These are phyloP conservation scores for Paraconiothyrium brasiliense DNA, from an alignment of 2,329 filamentous ascomycete species.

Conservation along the genomic window DNA sequence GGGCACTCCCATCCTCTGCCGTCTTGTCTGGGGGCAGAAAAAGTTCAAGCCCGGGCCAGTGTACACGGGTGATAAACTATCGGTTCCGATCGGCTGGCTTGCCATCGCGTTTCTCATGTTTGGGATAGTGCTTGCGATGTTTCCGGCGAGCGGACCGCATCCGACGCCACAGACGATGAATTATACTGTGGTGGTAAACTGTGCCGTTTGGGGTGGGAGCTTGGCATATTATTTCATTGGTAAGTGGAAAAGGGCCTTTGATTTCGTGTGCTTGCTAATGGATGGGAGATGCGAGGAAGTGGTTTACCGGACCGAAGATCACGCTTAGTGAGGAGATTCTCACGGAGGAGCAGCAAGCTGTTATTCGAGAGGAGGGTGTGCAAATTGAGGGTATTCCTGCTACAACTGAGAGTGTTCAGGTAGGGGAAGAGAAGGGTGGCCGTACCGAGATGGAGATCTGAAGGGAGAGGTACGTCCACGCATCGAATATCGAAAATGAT, in stretches of 20 bases:
- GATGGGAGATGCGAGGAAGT: slow-evolving; percentile 64
- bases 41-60: slow-evolving; percentile 69
- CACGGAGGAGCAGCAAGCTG: slow-evolving; percentile 23
- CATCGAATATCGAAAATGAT: too few species aligned
- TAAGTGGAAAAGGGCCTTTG: slow-evolving; percentile 1
- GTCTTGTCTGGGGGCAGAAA: slow-evolving; percentile 65
- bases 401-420: background rate
- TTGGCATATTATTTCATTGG: slow-evolving; percentile 61
- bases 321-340: slow-evolving; percentile 55
- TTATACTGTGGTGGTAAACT: slow-evolving; percentile 70
- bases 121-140: slow-evolving; percentile 67
- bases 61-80: slow-evolving; percentile 63
- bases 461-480: background rate
- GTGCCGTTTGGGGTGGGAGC: slow-evolving; percentile 66
- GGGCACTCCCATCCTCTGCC: slow-evolving; percentile 67
- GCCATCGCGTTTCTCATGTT: slow-evolving; percentile 65
- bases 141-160: slow-evolving; percentile 64
- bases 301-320: slow-evolving; percentile 68
- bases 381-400: slow-evolving; percentile 27
- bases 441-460: background rate
- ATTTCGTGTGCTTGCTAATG: slow-evolving; percentile 7
- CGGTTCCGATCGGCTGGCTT: slow-evolving; percentile 62
- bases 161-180: slow-evolving; percentile 66
- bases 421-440: background rate
- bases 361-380: slow-evolving; percentile 28